Base-by-base conservation (phyloP, 352 stramenopile species). In the Globisporangium echinulatum region DNA sequence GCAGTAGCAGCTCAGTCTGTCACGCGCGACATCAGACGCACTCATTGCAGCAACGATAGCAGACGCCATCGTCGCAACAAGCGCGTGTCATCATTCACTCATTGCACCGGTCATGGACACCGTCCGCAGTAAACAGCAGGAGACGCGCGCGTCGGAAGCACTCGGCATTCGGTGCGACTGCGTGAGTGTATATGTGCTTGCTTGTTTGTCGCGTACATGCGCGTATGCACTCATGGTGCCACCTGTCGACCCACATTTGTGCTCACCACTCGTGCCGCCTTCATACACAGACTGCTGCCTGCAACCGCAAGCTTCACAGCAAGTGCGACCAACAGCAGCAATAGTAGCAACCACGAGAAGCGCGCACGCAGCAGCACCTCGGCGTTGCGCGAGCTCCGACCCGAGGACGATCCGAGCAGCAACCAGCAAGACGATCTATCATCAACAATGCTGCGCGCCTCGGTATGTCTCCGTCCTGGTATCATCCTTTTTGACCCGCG, bases 401-500 rank as follows among this genome's bases (percentile, higher is more conserved):
- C 47, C 7, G 55, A 60, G 37, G 46, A 49, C 38, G 55, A 61
- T 44, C 11, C 40, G 40, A 54, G n/a, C 46, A 19, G 40, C n/a
- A 36, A 47, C n/a, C 51, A 58, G n/a, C 42, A 58, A 42, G 49
- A 62, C 19, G 42, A 44, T 6, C 33, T n/a, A 7, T 3, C 39
- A 17, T 39, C 36, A 38, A 52, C 15, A 19, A 56, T 54, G 61
- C 36, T 54, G 49, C 54, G n/a, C 38, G 53, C 56, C 25, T 47
- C 52, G 13, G 59, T 60, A 17, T 60, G 54, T 25, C 14, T 66
- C 15, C 61, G 61, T 3, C 61, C 70, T 0, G 74, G 74, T 8
- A 63, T 87, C 52, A 65, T 87, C 52, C 55, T 87, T 0, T 87
- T 87, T 58, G 74, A 87, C 51, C 77, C 77, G 19, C 68, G 68